These are phyloP conservation scores for Leishmania martiniquensis DNA, from an alignment of 208 protist species.

Conservation along the genomic window DNA sequence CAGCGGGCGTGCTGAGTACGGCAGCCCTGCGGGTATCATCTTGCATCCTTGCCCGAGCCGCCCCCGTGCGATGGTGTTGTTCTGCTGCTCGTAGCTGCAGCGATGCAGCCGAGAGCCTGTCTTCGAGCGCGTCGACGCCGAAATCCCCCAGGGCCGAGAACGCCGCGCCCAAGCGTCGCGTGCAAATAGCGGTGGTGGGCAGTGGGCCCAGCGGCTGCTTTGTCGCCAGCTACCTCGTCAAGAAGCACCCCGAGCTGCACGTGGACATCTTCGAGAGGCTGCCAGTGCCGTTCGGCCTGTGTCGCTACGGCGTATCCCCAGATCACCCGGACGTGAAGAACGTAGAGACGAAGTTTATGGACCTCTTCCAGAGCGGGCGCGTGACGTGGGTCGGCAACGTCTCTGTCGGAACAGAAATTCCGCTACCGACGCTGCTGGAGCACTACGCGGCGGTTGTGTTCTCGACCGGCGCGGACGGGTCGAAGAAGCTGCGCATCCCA, in stretches of 20 bases:
- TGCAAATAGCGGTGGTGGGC: conserved; percentile 94
- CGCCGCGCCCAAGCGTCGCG: conserved; percentile 29
- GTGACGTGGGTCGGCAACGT: conserved; percentile 96
- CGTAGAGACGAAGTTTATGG: conserved; percentile 90
- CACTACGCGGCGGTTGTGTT: conserved; percentile 95
- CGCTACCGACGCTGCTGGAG: conserved; percentile 65
- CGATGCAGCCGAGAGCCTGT: neutral
- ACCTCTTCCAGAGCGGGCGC: conserved; percentile 75
- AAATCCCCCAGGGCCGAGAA: neutral
- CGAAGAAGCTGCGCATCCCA: conserved; percentile 70
- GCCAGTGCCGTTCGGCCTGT: conserved; percentile 96
- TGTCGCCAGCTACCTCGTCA: conserved; percentile 89
- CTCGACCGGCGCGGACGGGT: conserved; percentile 87
- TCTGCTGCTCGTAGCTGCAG: neutral
- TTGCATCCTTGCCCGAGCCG: neutral
- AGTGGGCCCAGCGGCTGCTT: conserved; percentile 97
- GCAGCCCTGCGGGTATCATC: neutral
- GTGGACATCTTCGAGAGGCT: conserved; percentile 95
- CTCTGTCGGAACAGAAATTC: conserved; percentile 77
- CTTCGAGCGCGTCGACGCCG: neutral
- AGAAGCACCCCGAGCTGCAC: conserved; percentile 69
- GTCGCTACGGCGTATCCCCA: conserved; percentile 97
- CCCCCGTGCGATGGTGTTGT: conserved; percentile 5
- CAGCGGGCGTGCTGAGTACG: neutral
- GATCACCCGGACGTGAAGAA: conserved; percentile 98